Base-by-base conservation (phyloP, 805 yeast genomes). In the Saturnispora halmiae region DNA sequence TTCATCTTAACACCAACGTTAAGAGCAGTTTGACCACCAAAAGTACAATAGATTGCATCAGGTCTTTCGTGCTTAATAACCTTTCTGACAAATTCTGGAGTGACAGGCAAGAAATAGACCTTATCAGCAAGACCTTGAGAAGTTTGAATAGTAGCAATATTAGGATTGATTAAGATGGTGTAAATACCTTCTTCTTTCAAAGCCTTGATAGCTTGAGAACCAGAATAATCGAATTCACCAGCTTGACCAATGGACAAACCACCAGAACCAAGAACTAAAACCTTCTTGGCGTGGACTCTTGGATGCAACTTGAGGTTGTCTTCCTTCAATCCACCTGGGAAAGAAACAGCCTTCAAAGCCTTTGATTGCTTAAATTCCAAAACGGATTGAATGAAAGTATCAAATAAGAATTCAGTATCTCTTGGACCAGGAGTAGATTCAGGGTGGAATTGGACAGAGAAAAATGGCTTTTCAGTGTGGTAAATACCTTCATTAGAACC, bases 391-490 rank as follows among this genome's bases (percentile, higher is more conserved):
- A 92, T 82, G 66, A 92, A 92, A 25, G 84, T 87, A 58, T 92
- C 98, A 55, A 92, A 92, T 61, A 92, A 71, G 65, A 88, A 92
- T 67, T 92, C 98, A 39, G 98, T 92, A 63, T 92, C 99, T 62
- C 95, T 79, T 61, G 99, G 99, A 62, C 99, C 99, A 36, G 98
- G 97, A 37, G 95, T 86, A 19, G 96, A 85, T 71, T 92, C 99
- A 20, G 99, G 99, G 63, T 92, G 99, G 74, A 92, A 90, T 71
- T 92, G 99, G 36, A 92, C 97, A 13, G 98, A 92, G 73, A 92
- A 92, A 61, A 72, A 82, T 30, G 99, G 98, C 63, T 82, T 72
- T 50, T 77, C 70, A 32, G 80, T 73, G 66, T 90, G 85, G 70
- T 86, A 90, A 48, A 92, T 86, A 79, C 99, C 99, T 72, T 92